Conservation (phyloP, 2,329 filamentous ascomycete genomes). For the Drechslerella coelobrocha region DNA sequence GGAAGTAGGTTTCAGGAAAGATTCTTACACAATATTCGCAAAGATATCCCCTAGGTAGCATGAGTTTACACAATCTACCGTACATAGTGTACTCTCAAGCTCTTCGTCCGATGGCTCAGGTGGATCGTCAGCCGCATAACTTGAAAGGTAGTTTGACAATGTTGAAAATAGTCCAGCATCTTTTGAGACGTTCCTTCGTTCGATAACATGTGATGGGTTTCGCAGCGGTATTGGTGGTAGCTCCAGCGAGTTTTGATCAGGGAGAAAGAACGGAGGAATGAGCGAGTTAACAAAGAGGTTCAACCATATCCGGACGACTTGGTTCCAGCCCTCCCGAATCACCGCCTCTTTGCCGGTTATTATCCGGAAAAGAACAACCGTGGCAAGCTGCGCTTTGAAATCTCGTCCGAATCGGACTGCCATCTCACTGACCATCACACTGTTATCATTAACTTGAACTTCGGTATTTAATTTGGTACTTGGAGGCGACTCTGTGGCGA, state of each 20-base stretch:
- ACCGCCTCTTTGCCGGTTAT: constrained; percentile 82
- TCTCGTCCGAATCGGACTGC: constrained; percentile 94
- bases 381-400: constrained; percentile 90
- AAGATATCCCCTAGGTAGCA: constrained; percentile 85
- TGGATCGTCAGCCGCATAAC: constrained; percentile 95
- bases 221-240: constrained; percentile 86
- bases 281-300: constrained; percentile 97
- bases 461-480: constrained; percentile 93
- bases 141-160: constrained; percentile 96
- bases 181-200: constrained; percentile 76
- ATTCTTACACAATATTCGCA: constrained; percentile 76
- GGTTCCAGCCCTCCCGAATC: constrained; percentile 76
- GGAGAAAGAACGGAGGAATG: constrained; percentile 77
- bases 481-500: constrained; percentile 76
- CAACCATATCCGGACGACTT: constrained; percentile 89
- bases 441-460: constrained; percentile 87
- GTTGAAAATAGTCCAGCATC: constrained; percentile 91
- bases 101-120: constrained; percentile 97
- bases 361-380: constrained; percentile 92
- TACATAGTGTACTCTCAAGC: constrained; percentile 90
- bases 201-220: constrained; percentile 88
- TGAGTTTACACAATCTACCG: constrained; percentile 90
- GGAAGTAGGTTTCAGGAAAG: neutral
- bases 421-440: constrained; percentile 97
- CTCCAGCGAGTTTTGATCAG: constrained; percentile 69